phyloP scores from a whole-genome alignment of 2,329 filamentous ascomycete genomes.

The Calonectria multiphialidica region DNA sequence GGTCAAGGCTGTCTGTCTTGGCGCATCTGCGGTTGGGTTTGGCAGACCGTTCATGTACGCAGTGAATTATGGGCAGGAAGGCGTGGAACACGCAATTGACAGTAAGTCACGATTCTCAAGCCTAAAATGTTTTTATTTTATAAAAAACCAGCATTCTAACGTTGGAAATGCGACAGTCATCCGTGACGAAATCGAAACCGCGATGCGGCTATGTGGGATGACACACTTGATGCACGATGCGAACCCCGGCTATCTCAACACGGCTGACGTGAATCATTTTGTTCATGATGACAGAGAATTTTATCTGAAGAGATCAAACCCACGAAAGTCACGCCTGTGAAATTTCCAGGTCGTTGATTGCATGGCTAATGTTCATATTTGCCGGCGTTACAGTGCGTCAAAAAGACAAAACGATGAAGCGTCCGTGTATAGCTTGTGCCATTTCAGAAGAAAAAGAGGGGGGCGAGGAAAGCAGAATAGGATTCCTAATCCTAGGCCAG shows the following conservation, averaged over 20 bases:
- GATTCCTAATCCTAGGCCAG: no score
- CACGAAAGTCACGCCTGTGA: background rate
- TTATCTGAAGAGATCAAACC: background rate
- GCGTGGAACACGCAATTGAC: constrained; percentile 64
- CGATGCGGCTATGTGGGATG: constrained; percentile 65
- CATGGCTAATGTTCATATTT: no score
- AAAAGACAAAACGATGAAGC: no score
- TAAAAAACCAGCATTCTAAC: background rate
- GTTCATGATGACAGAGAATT: background rate
- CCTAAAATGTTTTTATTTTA: background rate
- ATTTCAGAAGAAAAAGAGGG: no score
- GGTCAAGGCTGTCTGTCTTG: constrained; percentile 75
- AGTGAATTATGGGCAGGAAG: constrained; percentile 71
- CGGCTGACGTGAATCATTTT: constrained; percentile 4
- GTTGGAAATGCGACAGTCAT: constrained; percentile 36
- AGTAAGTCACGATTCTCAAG: constrained; percentile 52
- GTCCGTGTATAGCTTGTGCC: no score
- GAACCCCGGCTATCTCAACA: background rate
- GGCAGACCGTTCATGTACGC: constrained; percentile 72
- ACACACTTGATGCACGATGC: constrained; percentile 12
- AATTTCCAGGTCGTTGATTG: no score
- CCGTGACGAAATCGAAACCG: constrained; percentile 72
- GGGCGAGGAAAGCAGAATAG: no score
- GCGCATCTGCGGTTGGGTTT: constrained; percentile 72
- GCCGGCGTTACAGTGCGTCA: no score